Percentiles rank a stretch among this genome's conserved stretches.
Conservation (phyloP, 73 alveolate genomes). For the Stentor roeselii region DNA sequence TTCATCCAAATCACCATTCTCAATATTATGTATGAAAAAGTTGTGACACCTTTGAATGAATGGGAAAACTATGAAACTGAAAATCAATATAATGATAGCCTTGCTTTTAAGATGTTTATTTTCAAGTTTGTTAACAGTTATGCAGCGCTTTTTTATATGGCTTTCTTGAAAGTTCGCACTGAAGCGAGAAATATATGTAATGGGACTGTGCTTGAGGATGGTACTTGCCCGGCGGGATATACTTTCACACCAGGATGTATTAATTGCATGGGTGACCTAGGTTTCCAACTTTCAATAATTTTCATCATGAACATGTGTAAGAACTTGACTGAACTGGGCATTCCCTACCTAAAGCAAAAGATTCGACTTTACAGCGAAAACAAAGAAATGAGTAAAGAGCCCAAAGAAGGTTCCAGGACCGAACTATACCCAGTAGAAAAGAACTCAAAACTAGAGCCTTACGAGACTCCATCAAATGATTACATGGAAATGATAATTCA, state of each 20-base stretch:
- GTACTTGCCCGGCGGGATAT: too few relatives aligned
- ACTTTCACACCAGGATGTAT: too few relatives aligned
- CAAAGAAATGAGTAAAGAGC: neutral
- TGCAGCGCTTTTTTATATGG: slow-evolving; percentile 4
- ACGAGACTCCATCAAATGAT: neutral
- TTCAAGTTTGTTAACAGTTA: slow-evolving; percentile 3
- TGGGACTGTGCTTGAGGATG: too few relatives aligned
- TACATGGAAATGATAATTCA: slow-evolving; percentile 16
- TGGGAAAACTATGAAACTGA: slow-evolving; percentile 25
- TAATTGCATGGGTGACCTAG: neutral
- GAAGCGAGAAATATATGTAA: neutral
- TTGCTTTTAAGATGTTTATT: neutral
- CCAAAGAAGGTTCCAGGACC: neutral
- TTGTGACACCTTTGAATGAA: neutral
- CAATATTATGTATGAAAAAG: neutral
- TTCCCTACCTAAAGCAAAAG: neutral
- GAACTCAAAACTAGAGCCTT: neutral
- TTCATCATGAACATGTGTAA: neutral
- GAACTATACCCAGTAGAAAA: neutral
- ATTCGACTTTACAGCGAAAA: neutral
- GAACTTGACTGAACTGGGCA: neutral
- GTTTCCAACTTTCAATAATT: neutral
- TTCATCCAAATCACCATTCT: neutral
- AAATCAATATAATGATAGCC: neutral
- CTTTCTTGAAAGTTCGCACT: neutral